Percentiles rank a stretch among this genome's conserved stretches.
Evolutionary conservation across 306 rosid genomes (phyloP).

Genomic region (Inga leiocalycina): DNA sequence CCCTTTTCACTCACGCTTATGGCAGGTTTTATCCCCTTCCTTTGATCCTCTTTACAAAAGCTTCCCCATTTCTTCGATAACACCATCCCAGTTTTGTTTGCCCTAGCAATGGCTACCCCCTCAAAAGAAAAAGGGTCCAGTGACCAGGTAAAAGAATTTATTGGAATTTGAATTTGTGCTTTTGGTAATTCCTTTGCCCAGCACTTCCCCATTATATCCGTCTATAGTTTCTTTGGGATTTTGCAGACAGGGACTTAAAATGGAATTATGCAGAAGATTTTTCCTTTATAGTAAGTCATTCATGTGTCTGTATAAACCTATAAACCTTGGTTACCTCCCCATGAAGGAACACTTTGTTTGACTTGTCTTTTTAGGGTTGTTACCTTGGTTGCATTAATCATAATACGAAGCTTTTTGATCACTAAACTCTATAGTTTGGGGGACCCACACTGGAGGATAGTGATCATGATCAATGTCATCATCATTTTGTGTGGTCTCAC

Average conservation of each 20-base stretch:
- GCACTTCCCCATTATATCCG: conserved; percentile 21
- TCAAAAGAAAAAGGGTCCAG: conserved; percentile 46
- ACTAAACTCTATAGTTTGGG: not conserved
- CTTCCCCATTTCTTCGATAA: conserved; percentile 52
- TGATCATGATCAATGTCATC: not conserved
- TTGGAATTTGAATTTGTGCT: conserved; percentile 55
- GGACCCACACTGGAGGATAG: conserved; percentile 17
- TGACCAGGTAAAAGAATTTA: conserved; percentile 59
- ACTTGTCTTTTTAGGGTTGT: conserved; percentile 20
- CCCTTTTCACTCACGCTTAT: conserved; percentile 79
- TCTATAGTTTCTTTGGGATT: conserved; percentile 26
- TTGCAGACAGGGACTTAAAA: conserved; percentile 23
- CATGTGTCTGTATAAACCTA: not conserved
- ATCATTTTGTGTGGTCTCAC: conserved; percentile 1
- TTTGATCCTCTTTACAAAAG: conserved; percentile 59
- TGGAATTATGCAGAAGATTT: conserved; percentile 24
- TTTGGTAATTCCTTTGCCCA: conserved; percentile 33
- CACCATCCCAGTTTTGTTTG: conserved; percentile 31
- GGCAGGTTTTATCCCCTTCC: conserved; percentile 52
- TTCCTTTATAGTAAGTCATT: not conserved
- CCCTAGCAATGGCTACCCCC: conserved; percentile 15
- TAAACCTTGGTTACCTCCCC: not conserved
- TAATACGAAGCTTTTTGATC: conserved; percentile 19
- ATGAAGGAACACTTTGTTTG: conserved; percentile 1
- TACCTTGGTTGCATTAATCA: conserved; percentile 20